These are phyloP conservation scores for Coniosporium apollinis DNA, from an alignment of 495 filamentous ascomycete species.

Conservation along the genomic window DNA sequence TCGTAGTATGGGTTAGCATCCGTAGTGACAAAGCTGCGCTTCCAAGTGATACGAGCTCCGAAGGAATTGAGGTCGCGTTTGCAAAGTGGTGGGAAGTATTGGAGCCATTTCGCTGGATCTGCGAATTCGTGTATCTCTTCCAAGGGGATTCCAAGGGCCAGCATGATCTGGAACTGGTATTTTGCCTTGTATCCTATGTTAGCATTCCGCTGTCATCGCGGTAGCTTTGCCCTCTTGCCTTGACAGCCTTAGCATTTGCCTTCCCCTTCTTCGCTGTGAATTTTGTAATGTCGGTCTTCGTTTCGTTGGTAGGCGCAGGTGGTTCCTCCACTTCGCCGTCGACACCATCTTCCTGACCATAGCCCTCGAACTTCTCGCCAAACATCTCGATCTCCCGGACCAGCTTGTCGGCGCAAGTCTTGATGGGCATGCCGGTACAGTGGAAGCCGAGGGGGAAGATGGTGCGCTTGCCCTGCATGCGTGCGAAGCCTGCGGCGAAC, in stretches of 20 bases:
- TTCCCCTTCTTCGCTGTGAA: conserved; percentile 92
- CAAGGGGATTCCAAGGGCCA: conserved; percentile 63
- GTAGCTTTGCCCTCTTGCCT: too few species aligned
- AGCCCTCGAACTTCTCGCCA: conserved; percentile 68
- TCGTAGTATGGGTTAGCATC: conserved; percentile 97
- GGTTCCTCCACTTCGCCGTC: conserved; percentile 39
- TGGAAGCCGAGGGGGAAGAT: conserved; percentile 90
- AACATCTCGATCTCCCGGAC: conserved; percentile 77
- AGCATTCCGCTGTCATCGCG: too few species aligned
- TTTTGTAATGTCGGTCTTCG: conserved; percentile 69
- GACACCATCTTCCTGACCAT: conserved; percentile 22
- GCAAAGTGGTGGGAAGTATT: conserved; percentile 74
- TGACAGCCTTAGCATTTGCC: conserved; percentile 74
- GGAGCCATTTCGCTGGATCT: conserved; percentile 71
- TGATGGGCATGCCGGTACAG: conserved; percentile 96
- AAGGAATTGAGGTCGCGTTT: conserved; percentile 67
- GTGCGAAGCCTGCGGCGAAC: conserved; percentile 63
- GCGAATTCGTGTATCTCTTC: conserved; percentile 86
- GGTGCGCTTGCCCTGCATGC: conserved; percentile 77
- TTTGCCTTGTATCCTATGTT: too few species aligned
- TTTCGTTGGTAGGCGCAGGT: conserved; percentile 40
- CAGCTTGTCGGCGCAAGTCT: conserved; percentile 91
- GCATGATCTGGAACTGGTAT: conserved; percentile 83
- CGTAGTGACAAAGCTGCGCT: conserved; percentile 80
- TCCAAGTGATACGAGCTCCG: conserved; percentile 81